Evolutionary conservation across 352 stramenopile genomes (phyloP).

Genomic region (Pythium biforme): DNA sequence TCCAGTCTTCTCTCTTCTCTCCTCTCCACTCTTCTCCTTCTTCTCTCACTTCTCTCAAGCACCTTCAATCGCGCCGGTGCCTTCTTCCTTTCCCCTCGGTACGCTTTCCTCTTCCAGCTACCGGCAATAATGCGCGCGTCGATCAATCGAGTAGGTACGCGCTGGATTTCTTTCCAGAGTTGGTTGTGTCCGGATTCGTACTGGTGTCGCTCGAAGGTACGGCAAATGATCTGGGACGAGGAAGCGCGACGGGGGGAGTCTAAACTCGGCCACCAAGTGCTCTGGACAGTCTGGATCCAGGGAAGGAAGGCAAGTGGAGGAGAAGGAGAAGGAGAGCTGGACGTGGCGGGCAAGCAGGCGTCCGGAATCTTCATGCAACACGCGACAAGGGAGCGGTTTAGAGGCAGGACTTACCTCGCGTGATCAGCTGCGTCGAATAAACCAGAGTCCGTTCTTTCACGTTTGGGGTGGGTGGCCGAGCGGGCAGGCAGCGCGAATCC

Average conservation of each 20-base stretch:
- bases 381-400: neutral
- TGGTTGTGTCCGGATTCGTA: neutral
- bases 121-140: neutral
- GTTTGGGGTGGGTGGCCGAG: neutral
- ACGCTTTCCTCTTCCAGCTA: neutral
- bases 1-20: neutral
- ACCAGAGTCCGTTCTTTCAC: neutral
- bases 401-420: conserved; percentile 2
- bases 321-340: neutral
- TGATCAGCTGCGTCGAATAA: conserved; percentile 8
- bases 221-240: conserved; percentile 6
- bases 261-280: neutral
- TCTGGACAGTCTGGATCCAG: conserved; percentile 3
- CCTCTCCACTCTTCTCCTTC: neutral
- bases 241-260: neutral
- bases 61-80: neutral
- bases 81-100: neutral
- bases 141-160: neutral
- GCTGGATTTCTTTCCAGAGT: conserved; percentile 7
- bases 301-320: conserved; percentile 2
- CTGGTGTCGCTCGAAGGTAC: conserved; percentile 9
- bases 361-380: conserved; percentile 1
- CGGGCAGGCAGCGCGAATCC: conserved; percentile 3
- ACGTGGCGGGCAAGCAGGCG: neutral
- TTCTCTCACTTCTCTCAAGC: neutral